Conservation (phyloP, 306 rosid genomes). For the Rubus parviflorus region DNA sequence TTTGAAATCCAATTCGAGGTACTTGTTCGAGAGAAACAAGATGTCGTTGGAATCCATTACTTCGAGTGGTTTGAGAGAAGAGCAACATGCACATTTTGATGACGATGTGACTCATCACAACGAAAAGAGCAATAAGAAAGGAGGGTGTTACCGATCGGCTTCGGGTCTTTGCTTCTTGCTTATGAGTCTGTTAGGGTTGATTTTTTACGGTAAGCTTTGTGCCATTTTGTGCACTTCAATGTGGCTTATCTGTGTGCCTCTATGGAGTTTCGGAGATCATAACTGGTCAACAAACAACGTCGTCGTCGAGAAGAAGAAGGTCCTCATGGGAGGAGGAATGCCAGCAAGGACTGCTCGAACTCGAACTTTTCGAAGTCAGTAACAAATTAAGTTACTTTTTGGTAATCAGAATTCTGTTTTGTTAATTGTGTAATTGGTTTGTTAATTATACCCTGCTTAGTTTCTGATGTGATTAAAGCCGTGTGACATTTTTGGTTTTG, state of each 20-base stretch:
- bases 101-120: not conserved
- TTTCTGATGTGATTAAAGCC: not conserved
- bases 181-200: conserved; percentile 28
- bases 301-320: conserved; percentile 5
- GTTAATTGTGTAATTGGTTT: not conserved
- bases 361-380: not conserved
- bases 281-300: not conserved
- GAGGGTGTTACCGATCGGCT: not conserved
- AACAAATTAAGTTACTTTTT: not conserved
- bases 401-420: not conserved
- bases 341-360: not conserved
- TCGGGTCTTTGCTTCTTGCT: conserved; percentile 22
- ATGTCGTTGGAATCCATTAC: not conserved
- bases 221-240: conserved; percentile 24
- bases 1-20: not conserved
- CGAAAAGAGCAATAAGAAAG: not conserved
- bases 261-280: not conserved
- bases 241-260: conserved; percentile 18
- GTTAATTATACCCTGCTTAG: not conserved
- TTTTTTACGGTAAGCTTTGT: conserved; percentile 26
- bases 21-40: not conserved
- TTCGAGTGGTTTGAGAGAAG: not conserved
- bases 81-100: not conserved
- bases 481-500: not conserved
- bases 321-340: conserved; percentile 17